Evolutionary conservation across 257 asterid genomes (phyloP).

Genomic region (Nicotiana paniculata): DNA sequence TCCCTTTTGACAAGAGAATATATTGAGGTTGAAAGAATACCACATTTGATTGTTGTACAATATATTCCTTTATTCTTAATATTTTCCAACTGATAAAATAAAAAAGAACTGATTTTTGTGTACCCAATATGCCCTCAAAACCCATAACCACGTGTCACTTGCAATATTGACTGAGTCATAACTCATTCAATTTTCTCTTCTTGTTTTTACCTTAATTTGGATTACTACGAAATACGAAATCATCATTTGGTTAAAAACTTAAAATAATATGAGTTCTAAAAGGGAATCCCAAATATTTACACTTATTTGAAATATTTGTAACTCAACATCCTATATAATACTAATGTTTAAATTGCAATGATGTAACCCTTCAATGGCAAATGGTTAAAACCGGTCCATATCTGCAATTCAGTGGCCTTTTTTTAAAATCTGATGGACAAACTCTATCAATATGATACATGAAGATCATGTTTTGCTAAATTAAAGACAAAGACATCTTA

Average conservation of each 20-base stretch:
- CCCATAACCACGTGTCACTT: no score
- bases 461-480: not conserved
- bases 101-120: no score
- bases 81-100: not conserved
- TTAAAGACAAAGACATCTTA: not conserved
- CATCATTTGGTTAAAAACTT: no score
- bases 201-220: no score
- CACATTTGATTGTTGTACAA: conserved; percentile 8
- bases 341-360: not conserved
- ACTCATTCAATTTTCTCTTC: no score
- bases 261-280: no score
- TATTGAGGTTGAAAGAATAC: conserved; percentile 34
- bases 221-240: no score
- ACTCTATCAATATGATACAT: not conserved
- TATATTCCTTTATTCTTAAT: not conserved
- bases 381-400: not conserved
- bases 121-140: no score
- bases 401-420: not conserved
- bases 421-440: not conserved
- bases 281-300: not conserved
- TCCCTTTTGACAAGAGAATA: conserved; percentile 51
- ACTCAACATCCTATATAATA: not conserved
- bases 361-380: not conserved
- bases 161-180: no score
- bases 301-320: no score